Conservation (phyloP, 2,329 filamentous ascomycete species). For the Aspergillus proliferans region DNA sequence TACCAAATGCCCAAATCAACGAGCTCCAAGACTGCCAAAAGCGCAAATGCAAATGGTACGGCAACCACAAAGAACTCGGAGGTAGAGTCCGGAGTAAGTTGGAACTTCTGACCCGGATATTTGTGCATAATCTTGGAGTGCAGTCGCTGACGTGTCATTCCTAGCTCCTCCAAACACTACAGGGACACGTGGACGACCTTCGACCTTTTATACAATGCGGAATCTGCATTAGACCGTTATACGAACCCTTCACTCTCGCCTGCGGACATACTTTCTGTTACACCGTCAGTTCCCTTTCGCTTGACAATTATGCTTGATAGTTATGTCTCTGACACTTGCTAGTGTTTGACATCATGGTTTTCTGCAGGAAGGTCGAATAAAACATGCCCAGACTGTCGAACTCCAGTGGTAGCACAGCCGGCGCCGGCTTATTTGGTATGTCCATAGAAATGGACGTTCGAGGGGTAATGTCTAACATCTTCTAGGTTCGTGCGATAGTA, state of each 20-base stretch:
- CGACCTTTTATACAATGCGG: slow-evolving; percentile 59
- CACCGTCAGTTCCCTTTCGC: slow-evolving; percentile 40
- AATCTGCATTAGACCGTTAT: slow-evolving; percentile 62
- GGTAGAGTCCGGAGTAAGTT: slow-evolving; percentile 27
- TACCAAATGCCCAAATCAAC: background rate
- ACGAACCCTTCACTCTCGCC: slow-evolving; percentile 62
- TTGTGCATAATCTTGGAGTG: background rate
- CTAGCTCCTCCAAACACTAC: slow-evolving; percentile 38
- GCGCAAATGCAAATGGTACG: slow-evolving; percentile 5
- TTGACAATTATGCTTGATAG: background rate
- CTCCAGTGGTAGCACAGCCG: slow-evolving; percentile 52
- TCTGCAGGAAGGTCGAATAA: slow-evolving; percentile 50
- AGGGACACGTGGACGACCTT: slow-evolving; percentile 56
- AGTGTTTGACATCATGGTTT: slow-evolving; percentile 56
- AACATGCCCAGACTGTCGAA: slow-evolving; percentile 63
- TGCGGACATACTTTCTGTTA: slow-evolving; percentile 71
- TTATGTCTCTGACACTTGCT: slow-evolving; percentile 18
- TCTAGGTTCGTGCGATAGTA: slow-evolving; percentile 58
- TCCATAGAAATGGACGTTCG: slow-evolving; percentile 4
- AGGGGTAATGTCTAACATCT: slow-evolving; percentile 6
- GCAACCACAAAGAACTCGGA: slow-evolving; percentile 5
- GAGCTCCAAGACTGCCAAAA: slow-evolving; percentile 5
- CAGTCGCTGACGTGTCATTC: slow-evolving; percentile 7
- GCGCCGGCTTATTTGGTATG: slow-evolving; percentile 59
- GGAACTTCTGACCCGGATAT: background rate